Evolutionary conservation across 2,329 filamentous ascomycete genomes (phyloP).

Genomic region (Thielaviopsis punctulata): DNA sequence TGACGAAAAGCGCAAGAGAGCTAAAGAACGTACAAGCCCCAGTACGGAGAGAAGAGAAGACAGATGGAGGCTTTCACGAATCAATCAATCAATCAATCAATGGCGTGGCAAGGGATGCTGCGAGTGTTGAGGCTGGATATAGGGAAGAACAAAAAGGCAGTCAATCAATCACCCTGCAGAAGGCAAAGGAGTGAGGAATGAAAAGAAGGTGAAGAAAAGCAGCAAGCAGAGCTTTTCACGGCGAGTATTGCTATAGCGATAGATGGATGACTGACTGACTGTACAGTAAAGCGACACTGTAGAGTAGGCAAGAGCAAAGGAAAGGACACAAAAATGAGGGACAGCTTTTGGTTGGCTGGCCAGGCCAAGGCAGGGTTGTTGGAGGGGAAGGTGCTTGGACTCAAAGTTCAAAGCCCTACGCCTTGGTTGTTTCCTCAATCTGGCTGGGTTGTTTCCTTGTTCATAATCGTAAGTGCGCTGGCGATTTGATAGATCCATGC

Average conservation of each 20-base stretch:
- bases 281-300: too few relatives aligned
- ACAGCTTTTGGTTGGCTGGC: neutral
- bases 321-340: neutral
- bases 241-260: too few relatives aligned
- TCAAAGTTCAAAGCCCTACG: too few relatives aligned
- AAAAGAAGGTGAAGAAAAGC: neutral
- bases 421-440: too few relatives aligned
- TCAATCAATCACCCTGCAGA: neutral
- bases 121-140: neutral
- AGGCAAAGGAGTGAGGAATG: constrained; percentile 17
- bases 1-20: neutral
- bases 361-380: too few relatives aligned
- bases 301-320: neutral
- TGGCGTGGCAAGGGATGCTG: neutral
- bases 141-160: neutral
- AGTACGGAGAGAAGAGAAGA: constrained; percentile 18
- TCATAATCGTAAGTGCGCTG: too few relatives aligned
- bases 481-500: too few relatives aligned
- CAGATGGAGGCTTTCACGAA: neutral
- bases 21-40: neutral
- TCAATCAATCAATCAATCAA: neutral
- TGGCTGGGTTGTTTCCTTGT: too few relatives aligned
- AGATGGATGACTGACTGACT: too few relatives aligned
- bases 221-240: too few relatives aligned
- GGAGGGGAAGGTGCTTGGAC: constrained; percentile 1